A percentile compares a stretch with the other conserved stretches of the same genome.
Conservation (phyloP, 2,329 filamentous ascomycete genomes). For the Fusarium chlamydosporum region DNA sequence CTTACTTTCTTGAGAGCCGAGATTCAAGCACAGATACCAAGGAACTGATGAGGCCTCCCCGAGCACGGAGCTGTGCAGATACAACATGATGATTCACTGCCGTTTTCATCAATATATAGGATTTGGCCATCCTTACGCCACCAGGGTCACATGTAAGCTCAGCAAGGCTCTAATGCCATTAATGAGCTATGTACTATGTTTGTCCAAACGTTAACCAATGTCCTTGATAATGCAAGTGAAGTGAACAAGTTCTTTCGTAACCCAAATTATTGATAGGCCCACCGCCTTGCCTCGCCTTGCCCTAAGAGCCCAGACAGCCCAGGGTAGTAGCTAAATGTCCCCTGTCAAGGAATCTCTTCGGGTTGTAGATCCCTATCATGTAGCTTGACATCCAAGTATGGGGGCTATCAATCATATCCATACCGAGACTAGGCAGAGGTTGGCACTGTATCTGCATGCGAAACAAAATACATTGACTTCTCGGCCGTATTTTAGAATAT, state of each 20-base stretch:
- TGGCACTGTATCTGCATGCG: not conserved
- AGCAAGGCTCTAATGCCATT: not conserved
- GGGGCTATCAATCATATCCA: not conserved
- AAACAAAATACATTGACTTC: constrained; percentile 14
- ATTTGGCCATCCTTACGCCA: constrained; percentile 1
- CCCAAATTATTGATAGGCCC: not conserved
- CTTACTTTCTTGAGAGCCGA: no score
- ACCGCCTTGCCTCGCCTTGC: not conserved
- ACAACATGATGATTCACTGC: not conserved
- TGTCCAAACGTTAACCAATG: not conserved
- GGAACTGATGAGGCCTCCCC: constrained; percentile 2
- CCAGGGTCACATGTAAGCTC: not conserved
- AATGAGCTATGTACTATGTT: not conserved
- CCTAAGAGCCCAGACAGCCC: not conserved
- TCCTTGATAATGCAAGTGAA: not conserved
- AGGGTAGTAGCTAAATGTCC: not conserved
- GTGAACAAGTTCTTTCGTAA: not conserved
- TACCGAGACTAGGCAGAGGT: not conserved
- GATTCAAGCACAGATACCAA: no score
- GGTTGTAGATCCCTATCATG: constrained; percentile 2
- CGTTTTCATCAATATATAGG: constrained; percentile 2
- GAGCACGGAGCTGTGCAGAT: not conserved
- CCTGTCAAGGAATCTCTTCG: constrained; percentile 1
- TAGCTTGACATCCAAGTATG: not conserved
- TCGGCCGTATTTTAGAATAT: constrained; percentile 31